Base-by-base conservation (phyloP, 331 rosid species). In the Saraca asoca region DNA sequence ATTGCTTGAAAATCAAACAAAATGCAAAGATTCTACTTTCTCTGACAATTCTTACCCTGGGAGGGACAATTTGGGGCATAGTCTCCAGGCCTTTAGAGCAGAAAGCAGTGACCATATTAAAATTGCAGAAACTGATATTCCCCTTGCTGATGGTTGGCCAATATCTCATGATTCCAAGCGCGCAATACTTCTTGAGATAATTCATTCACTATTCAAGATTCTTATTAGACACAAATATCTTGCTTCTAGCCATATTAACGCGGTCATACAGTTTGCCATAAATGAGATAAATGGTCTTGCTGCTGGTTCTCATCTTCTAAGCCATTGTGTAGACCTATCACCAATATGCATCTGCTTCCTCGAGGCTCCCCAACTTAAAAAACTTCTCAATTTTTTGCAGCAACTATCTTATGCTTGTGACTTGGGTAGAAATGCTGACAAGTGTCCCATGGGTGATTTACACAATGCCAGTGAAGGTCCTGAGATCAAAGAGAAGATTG, bases 281-380 rank as follows among this genome's bases (percentile, higher is more conserved):
- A 90, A 88, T 53, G 92, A 90, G 87, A 74, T 90, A 73, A 95
- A 85, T 74, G 81, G 88, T 69, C 74, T 76, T 72, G 77, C 85
- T 77, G 80, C 87, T 57, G 92, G 90, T 73, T 81, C 88, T 69
- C 90, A 75, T 80, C 90, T 90, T 85, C 80, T 85, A 55, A 86
- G 79, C 80, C 87, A 71, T 62, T 91, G 87, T 38, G 72, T 90
- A 44, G 88, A 88, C 49, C 99, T 77, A 80, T 70, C 96, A 48
- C 97, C 99, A 44, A 69, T 72, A 66, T 90, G 96, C 70, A 83
- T 94, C 74, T 94, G 95, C 92, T 90, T 94, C 82, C 68, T 94
- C 35, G 99, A 90, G 51, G 92, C 87, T 61, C 50, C 81, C 24
- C 91, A 81, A 78, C 95, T 94, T 53, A 77, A 76, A 84, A 94